Percentiles rank a stretch among this genome's conserved stretches.
Evolutionary conservation across 164 flowering plant species (phyloP).

Genomic region (Vitis vinifera): DNA sequence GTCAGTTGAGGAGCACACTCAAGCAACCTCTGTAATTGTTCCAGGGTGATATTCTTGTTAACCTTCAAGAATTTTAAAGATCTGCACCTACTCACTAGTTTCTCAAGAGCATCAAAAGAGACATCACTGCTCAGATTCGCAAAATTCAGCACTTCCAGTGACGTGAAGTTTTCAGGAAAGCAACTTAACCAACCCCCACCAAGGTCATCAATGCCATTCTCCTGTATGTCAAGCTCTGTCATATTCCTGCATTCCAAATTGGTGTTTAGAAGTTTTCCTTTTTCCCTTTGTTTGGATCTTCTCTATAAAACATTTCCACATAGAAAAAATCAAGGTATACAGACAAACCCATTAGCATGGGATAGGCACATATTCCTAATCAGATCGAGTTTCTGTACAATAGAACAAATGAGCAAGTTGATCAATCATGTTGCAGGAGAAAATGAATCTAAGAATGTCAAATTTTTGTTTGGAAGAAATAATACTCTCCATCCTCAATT

Average conservation of each 20-base stretch:
- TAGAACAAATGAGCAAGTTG: too few relatives aligned
- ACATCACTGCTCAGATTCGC: slow-evolving; percentile 51
- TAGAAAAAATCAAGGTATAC: neutral
- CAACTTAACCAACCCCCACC: slow-evolving; percentile 62
- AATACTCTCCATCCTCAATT: too few relatives aligned
- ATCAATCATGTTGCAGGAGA: too few relatives aligned
- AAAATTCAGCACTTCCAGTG: slow-evolving; percentile 69
- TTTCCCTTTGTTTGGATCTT: neutral
- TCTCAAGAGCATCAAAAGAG: slow-evolving; percentile 61
- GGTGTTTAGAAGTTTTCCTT: neutral
- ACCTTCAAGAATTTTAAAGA: slow-evolving; percentile 61
- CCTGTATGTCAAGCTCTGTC: slow-evolving; percentile 52
- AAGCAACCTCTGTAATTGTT: slow-evolving; percentile 59
- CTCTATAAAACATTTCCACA: neutral
- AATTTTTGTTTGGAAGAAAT: too few relatives aligned
- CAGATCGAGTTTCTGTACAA: too few relatives aligned
- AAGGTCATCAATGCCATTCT: slow-evolving; percentile 41
- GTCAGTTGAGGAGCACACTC: slow-evolving; percentile 53
- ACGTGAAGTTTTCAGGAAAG: slow-evolving; percentile 72
- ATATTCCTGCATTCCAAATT: slow-evolving; percentile 42
- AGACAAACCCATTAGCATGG: neutral
- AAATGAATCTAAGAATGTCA: too few relatives aligned
- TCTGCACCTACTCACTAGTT: slow-evolving; percentile 65
- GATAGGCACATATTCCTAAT: too few relatives aligned
- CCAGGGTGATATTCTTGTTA: slow-evolving; percentile 51